Evolutionary conservation across 768 basidiomycete species (phyloP).

Genomic region (Auriscalpium orientale): DNA sequence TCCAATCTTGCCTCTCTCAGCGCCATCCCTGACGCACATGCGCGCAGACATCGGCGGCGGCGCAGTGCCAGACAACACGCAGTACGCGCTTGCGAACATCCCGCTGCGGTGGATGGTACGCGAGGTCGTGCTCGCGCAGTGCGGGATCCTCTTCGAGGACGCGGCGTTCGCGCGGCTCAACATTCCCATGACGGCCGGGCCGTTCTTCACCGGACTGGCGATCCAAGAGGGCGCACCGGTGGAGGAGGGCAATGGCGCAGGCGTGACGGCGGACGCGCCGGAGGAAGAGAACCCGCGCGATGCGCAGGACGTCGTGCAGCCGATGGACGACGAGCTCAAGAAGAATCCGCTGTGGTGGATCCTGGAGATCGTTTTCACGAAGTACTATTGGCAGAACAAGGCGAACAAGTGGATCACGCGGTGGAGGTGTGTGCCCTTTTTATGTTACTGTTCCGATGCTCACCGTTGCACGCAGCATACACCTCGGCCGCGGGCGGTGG

Average conservation of each 20-base stretch:
- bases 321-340: conserved; percentile 46
- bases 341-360: conserved; percentile 52
- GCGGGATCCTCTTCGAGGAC: conserved; percentile 3
- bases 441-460: not conserved
- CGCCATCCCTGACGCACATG: not conserved
- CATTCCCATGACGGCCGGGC: conserved; percentile 1
- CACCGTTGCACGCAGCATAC: conserved; percentile 28
- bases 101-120: conserved; percentile 15
- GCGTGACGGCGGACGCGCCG: not conserved
- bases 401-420: conserved; percentile 45
- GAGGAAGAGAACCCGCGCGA: not conserved
- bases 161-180: conserved; percentile 5
- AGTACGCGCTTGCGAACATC: conserved; percentile 8
- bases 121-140: conserved; percentile 3
- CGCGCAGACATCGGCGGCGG: conserved; percentile 13
- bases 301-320: conserved; percentile 34
- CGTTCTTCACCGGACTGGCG: not conserved
- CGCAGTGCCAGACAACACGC: not conserved
- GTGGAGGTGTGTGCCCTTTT: conserved; percentile 40
- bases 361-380: conserved; percentile 57
- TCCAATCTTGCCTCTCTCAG: not conserved
- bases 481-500: conserved; percentile 50
- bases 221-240: not conserved
- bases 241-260: not conserved
- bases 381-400: conserved; percentile 48